Percentiles rank a stretch among this genome's conserved stretches.
These are phyloP conservation scores for Heliamphora pulchella DNA, from an alignment of 179 eudicot genomes.

Conservation along the genomic window DNA sequence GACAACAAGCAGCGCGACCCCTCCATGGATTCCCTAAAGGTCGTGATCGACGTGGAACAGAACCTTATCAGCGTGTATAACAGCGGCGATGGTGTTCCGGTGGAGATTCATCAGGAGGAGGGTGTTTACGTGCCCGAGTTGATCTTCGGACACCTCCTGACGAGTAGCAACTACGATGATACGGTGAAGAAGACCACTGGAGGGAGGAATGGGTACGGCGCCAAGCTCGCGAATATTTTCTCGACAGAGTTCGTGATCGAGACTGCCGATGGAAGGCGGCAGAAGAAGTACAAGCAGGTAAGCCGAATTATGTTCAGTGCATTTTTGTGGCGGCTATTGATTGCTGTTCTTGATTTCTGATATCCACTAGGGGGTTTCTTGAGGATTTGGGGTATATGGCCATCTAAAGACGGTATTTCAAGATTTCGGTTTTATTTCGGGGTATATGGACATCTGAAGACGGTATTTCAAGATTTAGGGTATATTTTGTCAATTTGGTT, in stretches of 20 bases:
- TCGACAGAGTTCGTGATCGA: constrained; percentile 78
- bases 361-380: neutral
- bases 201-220: constrained; percentile 88
- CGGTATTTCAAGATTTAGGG: neutral
- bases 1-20: constrained; percentile 89
- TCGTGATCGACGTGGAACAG: constrained; percentile 42
- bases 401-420: neutral
- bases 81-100: constrained; percentile 83
- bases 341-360: too few relatives aligned
- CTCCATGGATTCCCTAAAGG: constrained; percentile 62
- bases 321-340: too few relatives aligned
- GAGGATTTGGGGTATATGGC: neutral
- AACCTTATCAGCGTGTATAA: constrained; percentile 58
- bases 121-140: constrained; percentile 84
- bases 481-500: neutral
- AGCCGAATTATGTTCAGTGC: too few relatives aligned
- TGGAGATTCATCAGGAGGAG: constrained; percentile 77
- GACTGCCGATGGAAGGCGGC: constrained; percentile 83
- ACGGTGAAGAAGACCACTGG: constrained; percentile 84
- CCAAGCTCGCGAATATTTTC: constrained; percentile 80
- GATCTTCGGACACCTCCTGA: constrained; percentile 82
- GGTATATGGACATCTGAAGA: neutral
- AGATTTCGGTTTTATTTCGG: neutral
- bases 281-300: constrained; percentile 81
- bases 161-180: constrained; percentile 83